Evolutionary conservation across 2,329 filamentous ascomycete species (phyloP).

Genomic region (Fonsecaea nubica): DNA sequence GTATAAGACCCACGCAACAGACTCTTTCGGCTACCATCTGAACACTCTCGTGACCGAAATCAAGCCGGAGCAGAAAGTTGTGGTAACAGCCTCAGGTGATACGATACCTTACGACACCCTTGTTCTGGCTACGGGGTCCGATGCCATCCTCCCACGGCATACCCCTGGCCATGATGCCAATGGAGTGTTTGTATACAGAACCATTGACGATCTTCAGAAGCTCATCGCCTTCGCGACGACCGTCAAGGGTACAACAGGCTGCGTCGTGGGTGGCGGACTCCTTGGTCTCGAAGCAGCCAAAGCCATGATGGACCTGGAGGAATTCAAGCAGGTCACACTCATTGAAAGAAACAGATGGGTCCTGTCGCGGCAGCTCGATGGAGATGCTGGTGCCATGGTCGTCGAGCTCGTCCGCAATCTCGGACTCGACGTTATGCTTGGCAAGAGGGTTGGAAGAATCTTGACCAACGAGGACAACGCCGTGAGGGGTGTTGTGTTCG

Average conservation of each 20-base stretch:
- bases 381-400: constrained; percentile 80
- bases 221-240: constrained; percentile 75
- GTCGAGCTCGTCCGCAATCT: constrained; percentile 79
- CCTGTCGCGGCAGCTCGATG: constrained; percentile 79
- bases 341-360: constrained; percentile 86
- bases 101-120: constrained; percentile 78
- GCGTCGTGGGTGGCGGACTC: constrained; percentile 83
- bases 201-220: constrained; percentile 77
- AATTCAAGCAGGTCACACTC: constrained; percentile 75
- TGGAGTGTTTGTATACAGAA: constrained; percentile 89
- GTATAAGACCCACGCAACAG: constrained; percentile 72
- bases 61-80: constrained; percentile 66
- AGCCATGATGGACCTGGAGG: constrained; percentile 84
- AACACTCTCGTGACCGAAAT: constrained; percentile 77
- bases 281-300: constrained; percentile 88
- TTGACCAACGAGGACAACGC: constrained; percentile 70
- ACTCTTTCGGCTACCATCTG: constrained; percentile 74
- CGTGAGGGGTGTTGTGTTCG: constrained; percentile 77
- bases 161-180: constrained; percentile 79
- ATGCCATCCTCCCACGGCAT: constrained; percentile 74
- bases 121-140: constrained; percentile 83
- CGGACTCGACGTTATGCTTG: constrained; percentile 79
- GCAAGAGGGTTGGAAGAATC: constrained; percentile 75
- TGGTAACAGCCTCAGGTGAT: constrained; percentile 73
- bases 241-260: constrained; percentile 71